Base-by-base conservation (phyloP, 371 early-diverging fungal species). In the Saksenaea vasiformis region DNA sequence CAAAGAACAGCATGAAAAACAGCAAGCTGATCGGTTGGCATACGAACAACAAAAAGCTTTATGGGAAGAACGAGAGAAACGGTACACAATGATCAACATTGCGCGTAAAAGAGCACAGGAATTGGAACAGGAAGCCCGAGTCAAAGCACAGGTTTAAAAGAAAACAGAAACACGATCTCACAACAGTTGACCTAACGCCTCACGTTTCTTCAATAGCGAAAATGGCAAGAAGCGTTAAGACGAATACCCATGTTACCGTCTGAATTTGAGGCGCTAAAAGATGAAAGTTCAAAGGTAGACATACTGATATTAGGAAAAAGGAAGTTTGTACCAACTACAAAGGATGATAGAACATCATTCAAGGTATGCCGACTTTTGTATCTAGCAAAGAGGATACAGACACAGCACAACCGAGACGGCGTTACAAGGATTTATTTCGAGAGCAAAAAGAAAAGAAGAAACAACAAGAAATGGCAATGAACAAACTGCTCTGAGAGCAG, bases 51-150 rank as follows among this genome's bases (percentile, higher is more conserved):
- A 66, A 61, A 66, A 66, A 31, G 34, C 27, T 44, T 41, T 39
- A 10, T 66, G 67, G 67, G 67, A 66, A 35, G 67, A 61, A 31
- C 38, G 67, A 11, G 67, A 66, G 31, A 56, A 66, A 44, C 41
- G 61, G 24, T 61, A 66, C 17, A 41, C 56, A 5, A n/a, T 66
- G 51, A 56, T 61, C 26, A 66, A 66, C 22, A 24, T 44, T n/a
- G 67, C 61, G n/a, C 24, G 44, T n/a, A 61, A 56, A 24, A 31
- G 37, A 22, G 67, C 67, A 14, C 60, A 54, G 28, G 54, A 66
- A 57, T 44, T 61, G 1, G 62, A 66, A 37, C 56, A 38, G 9
- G 27, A 27, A 44, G 67, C 61, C 3, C 43, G 37, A 61, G 58
- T 56, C 37, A 57, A 38, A 9, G 54, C 65, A 17, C 39, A 59